phyloP scores from a whole-genome alignment of 768 basidiomycete genomes.

The Serpula lacrymans region DNA sequence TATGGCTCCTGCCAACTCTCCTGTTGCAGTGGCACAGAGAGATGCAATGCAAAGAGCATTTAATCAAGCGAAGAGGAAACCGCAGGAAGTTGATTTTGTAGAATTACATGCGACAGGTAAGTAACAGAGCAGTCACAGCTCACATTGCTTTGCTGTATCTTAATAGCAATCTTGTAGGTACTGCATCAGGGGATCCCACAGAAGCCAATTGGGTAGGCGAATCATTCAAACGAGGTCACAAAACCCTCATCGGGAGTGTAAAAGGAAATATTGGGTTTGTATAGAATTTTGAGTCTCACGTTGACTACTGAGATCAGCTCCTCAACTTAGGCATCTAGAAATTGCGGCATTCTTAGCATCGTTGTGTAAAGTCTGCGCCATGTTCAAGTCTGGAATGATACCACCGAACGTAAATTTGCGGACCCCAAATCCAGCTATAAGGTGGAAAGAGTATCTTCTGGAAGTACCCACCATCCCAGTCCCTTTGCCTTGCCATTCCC shows the following conservation, averaged over 20 bases:
- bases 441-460: conserved; percentile 37
- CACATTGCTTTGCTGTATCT: neutral
- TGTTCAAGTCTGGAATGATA: conserved; percentile 32
- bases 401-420: conserved; percentile 40
- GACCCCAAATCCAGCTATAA: conserved; percentile 34
- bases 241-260: conserved; percentile 39
- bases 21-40: conserved; percentile 34
- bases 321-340: conserved; percentile 35
- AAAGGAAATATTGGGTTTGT: conserved; percentile 47
- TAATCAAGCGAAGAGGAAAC: conserved; percentile 24
- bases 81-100: conserved; percentile 43
- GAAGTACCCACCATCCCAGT: conserved; percentile 27
- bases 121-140: neutral
- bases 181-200: conserved; percentile 46
- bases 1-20: conserved; percentile 34
- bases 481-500: conserved; percentile 9
- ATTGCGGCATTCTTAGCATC: conserved; percentile 44
- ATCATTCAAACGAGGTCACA: conserved; percentile 27
- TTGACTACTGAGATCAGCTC: too few species aligned
- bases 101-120: conserved; percentile 49
- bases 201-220: conserved; percentile 49
- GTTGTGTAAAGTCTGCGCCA: conserved; percentile 39
- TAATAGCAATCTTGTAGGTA: too few species aligned
- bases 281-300: too few species aligned
- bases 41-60: conserved; percentile 37